Evolutionary conservation across 495 filamentous ascomycete genomes (phyloP).

Genomic region (Aspergillus bridgeri): DNA sequence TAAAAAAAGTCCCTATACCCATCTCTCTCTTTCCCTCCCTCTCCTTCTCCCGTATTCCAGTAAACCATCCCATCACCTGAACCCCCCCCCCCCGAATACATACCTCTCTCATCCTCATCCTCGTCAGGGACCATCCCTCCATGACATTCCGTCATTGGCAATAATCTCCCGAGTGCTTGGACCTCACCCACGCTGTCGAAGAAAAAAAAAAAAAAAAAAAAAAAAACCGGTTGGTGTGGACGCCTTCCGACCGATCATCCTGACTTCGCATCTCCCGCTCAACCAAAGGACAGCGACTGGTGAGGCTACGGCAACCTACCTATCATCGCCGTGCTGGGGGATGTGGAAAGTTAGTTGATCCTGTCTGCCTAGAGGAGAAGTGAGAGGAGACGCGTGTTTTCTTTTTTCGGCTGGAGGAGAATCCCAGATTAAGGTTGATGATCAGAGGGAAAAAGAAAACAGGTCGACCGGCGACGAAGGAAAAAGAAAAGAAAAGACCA

Average conservation of each 20-base stretch:
- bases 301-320: no score
- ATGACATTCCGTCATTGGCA: conserved; percentile 12
- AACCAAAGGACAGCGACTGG: no score
- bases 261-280: no score
- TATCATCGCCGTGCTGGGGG: no score
- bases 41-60: background rate
- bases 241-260: background rate
- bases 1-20: no score
- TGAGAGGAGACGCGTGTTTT: background rate
- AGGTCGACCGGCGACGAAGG: no score
- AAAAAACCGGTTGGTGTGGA: conserved; percentile 8
- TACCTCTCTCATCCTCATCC: conserved; percentile 4
- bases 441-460: background rate
- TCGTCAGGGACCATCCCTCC: background rate
- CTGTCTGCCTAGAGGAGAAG: no score
- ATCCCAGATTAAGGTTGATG: background rate
- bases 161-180: conserved; percentile 18
- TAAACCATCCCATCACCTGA: conserved; percentile 1
- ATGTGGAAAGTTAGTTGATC: background rate
- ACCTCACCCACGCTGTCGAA: conserved; percentile 11
- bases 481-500: no score
- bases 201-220: no score
- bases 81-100: conserved; percentile 1
- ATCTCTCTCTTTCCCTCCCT: background rate
- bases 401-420: background rate